Evolutionary conservation across 2,329 filamentous ascomycete genomes (phyloP), one percentile per base, ranked within the genome.

Genomic region (Chaetomium sp.): DNA sequence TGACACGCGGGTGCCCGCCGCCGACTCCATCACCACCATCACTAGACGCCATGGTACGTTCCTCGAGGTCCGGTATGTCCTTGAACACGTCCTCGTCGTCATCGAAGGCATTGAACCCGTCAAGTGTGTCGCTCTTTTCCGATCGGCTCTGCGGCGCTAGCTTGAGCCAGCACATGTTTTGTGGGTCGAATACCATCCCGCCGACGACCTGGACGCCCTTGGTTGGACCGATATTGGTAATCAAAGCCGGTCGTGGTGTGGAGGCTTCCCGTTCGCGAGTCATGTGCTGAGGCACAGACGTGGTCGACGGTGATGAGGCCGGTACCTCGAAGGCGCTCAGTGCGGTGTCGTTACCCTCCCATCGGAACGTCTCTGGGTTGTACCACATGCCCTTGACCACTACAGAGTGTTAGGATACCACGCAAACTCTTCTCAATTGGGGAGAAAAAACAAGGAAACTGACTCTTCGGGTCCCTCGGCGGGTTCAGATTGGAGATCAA

Each of bases 181-280:
- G 86, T 3, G 94, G 94, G 68, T 99, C 94, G 69, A 97, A 99
- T 8, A 97, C 88, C 94, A 99, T 99, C 63, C 91, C 90, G n/a
- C 91, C 89, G 56, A 96, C 91, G 38, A 96, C 88, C 71, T 96
- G 91, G 11, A 96, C 87, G 59, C 90, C 91, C 66, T 92, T 89
- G 59, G 86, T 85, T 4, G 85, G 80, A 53, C 87, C 88, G 62
- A 96, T 89, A 62, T 96, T 94, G 48, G 91, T 91, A 65, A 99
- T 99, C 14, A 99, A 79, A 5, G 92, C 91, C 8, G 89, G 78
- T 59, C 86, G 72, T 63, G 84, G 83, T 2, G 83, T 86, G 8
- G 74, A 67, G 10, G 71, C 74, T 63, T 86, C 83, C 64, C 78
- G 83, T 50, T 85, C 82, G 12, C 79, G 76, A 12, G 72, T 61